These are phyloP conservation scores for Penicillium sp. DNA, from an alignment of 2,329 filamentous ascomycete species.

Conservation along the genomic window DNA sequence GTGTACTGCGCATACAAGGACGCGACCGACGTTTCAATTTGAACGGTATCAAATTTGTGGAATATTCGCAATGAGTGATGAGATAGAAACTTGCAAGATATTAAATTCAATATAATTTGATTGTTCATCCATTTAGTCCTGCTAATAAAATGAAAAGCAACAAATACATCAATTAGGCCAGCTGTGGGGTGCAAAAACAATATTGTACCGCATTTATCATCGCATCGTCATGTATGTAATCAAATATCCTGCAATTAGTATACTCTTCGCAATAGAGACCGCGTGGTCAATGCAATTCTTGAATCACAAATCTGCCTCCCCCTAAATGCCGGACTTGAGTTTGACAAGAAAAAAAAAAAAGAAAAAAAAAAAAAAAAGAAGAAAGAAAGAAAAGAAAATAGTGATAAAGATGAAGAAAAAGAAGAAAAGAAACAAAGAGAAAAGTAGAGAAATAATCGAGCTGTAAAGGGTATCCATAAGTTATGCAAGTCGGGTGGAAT, in stretches of 20 bases:
- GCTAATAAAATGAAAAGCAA: constrained; percentile 6
- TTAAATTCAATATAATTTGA: background rate
- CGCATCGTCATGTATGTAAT: constrained; percentile 9
- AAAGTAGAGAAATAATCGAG: background rate
- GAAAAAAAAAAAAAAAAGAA: background rate
- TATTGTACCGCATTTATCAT: constrained; percentile 3
- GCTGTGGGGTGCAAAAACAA: background rate
- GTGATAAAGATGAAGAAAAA: no score
- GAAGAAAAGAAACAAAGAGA: background rate
- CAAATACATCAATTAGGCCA: background rate
- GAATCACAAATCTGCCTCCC: constrained; percentile 6
- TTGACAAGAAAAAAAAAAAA: background rate
- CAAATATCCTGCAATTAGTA: background rate
- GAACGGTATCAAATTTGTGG: no score
- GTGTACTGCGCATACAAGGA: no score
- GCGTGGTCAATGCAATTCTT: constrained; percentile 22
- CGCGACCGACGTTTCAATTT: no score
- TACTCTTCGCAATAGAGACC: constrained; percentile 13
- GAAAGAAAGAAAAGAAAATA: background rate
- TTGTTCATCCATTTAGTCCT: constrained; percentile 12
- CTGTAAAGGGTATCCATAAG: constrained; percentile 11
- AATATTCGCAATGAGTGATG: no score
- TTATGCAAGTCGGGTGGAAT: constrained; percentile 12
- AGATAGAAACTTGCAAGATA: no score
- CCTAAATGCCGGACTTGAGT: background rate